These are phyloP conservation scores for Penicillium sp. DNA, from an alignment of 2,329 filamentous ascomycete species.

Conservation along the genomic window DNA sequence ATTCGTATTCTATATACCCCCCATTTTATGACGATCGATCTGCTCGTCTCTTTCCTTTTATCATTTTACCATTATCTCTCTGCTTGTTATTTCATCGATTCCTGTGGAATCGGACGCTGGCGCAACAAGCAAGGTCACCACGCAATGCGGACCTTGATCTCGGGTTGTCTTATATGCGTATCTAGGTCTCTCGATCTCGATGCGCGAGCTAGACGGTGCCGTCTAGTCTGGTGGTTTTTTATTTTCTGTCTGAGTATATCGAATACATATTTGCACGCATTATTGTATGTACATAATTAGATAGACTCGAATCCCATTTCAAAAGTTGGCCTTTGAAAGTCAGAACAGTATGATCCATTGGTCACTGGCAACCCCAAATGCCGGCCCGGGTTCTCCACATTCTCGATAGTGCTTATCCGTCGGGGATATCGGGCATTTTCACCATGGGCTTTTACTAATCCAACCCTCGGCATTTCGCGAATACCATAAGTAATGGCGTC, in stretches of 20 bases:
- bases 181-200: background rate
- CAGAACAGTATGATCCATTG: background rate
- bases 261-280: conserved; percentile 26
- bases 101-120: conserved; percentile 22
- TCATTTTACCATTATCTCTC: conserved; percentile 3
- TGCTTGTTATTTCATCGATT: conserved; percentile 9
- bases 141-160: conserved; percentile 12
- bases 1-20: conserved; percentile 34
- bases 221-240: conserved; percentile 2
- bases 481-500: conserved; percentile 17
- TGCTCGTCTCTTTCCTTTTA: conserved; percentile 20
- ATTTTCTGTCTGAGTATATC: conserved; percentile 15
- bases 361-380: background rate
- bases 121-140: conserved; percentile 17
- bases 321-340: conserved; percentile 12
- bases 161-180: conserved; percentile 21
- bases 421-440: conserved; percentile 8
- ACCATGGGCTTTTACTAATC: conserved; percentile 27
- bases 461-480: conserved; percentile 20
- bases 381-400: conserved; percentile 9
- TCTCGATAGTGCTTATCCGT: conserved; percentile 16
- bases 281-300: conserved; percentile 35
- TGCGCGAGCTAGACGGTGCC: conserved; percentile 1
- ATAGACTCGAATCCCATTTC: conserved; percentile 22
- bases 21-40: conserved; percentile 27